Evolutionary conservation across 163 green algal genomes (phyloP).

Genomic region (Coccomyxa subellipsoidea): DNA sequence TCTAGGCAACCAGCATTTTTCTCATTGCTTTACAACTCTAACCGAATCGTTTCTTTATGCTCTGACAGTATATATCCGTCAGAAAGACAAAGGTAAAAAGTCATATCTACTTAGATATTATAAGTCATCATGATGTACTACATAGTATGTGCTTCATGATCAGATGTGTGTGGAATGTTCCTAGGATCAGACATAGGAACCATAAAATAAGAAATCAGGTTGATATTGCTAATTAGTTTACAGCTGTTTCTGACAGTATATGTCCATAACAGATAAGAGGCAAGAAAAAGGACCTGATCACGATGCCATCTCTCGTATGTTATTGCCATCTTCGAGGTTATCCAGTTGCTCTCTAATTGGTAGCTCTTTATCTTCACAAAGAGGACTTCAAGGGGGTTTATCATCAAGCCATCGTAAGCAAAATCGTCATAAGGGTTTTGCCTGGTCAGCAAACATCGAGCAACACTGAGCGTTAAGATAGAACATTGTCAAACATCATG

Average conservation of each 20-base stretch:
- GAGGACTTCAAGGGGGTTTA: slow-evolving; percentile 55
- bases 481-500: background rate
- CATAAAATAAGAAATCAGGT: background rate
- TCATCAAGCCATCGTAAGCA: slow-evolving; percentile 35
- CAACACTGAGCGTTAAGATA: background rate
- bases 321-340: slow-evolving; percentile 18
- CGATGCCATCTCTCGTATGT: slow-evolving; percentile 29
- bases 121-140: too few species aligned
- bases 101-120: too few species aligned
- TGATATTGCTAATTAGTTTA: background rate
- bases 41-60: background rate
- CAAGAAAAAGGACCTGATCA: background rate
- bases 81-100: too few species aligned
- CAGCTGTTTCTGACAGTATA: background rate
- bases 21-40: background rate
- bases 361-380: too few species aligned
- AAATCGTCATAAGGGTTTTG: slow-evolving; percentile 40
- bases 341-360: slow-evolving; percentile 31
- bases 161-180: too few species aligned
- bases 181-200: too few species aligned
- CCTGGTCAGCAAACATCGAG: slow-evolving; percentile 11
- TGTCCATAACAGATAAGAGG: too few species aligned
- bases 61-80: too few species aligned
- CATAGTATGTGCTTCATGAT: too few species aligned
- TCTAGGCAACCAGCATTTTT: background rate